A percentile compares a stretch with the other conserved stretches of the same genome.
phyloP scores from a whole-genome alignment of 441 rosid species.

The Corymbia calophylla region DNA sequence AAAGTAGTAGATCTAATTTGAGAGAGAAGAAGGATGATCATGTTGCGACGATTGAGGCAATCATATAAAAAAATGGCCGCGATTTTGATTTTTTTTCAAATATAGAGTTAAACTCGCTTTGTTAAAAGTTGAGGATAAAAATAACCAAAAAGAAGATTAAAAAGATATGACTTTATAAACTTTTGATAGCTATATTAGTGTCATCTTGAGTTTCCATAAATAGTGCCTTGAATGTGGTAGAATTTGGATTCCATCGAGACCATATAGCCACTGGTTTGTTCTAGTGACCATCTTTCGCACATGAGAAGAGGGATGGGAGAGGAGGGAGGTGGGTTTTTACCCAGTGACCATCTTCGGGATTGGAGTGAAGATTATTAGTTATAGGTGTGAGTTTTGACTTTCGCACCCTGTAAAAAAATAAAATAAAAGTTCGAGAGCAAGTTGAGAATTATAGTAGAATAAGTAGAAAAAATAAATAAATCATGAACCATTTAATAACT shows the following conservation, averaged over 20 bases:
- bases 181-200: background rate
- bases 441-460: no score
- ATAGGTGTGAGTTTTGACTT: no score
- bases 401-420: no score
- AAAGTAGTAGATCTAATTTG: background rate
- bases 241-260: background rate
- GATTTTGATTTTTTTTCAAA: background rate
- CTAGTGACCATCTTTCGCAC: no score
- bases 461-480: background rate
- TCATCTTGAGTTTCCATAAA: background rate
- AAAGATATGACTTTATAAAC: background rate
- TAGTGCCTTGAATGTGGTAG: background rate
- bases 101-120: background rate
- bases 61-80: rapidly evolving
- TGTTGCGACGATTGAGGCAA: background rate
- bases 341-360: no score
- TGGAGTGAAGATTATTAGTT: no score
- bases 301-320: no score
- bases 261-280: no score
- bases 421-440: no score
- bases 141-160: background rate
- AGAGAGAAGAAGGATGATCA: background rate
- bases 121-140: background rate
- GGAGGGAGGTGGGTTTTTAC: no score
- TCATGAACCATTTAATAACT: background rate